Base-by-base conservation (phyloP, 1,284 basidiomycete genomes). In the Sanghuangporus weigelae region DNA sequence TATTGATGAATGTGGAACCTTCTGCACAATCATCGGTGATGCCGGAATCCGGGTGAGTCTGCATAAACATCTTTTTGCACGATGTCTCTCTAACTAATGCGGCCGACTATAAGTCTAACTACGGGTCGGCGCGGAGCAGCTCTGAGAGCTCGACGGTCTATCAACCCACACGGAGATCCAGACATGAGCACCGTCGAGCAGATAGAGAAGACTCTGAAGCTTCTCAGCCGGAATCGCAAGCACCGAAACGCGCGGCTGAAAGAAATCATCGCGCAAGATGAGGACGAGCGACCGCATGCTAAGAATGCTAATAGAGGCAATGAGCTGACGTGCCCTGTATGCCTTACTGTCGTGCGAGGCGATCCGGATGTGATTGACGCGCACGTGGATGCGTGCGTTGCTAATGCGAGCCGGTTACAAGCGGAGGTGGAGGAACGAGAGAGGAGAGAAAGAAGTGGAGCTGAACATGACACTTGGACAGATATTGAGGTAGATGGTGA, bases 331-430 rank as follows among this genome's bases (percentile, higher is more conserved):
- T 92, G 90, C 69, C 90, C 90, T 1, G 82, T 92, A 31, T 92
- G 90, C 71, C 74, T 78, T 50, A 74, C 75, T 57, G 73, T 73
- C 16, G 77, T 90, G 1, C 74, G 73, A 46, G 89, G 89, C 2
- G 89, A 90, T 68, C 75, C 79, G 49, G 90, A 90, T 66, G 84
- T 90, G 12, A 70, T 90, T 4, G 84, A 89, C 68, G 89, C 88
- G 16, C 90, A 92, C 73, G 82, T 92, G 39, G 87, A 92, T 69
- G 78, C 87, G 7, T 92, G 90, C 71, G 71, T 92, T 56, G 83
- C 83, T 10, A 77, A 89, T 68, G 81, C 84, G 69, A 75, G 71
- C 60, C 72, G 79, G 55, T 75, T 76, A 64, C 69, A 76, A 49
- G 81, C 81, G 69, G 77, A 80, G 50, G 74, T 73, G 53, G 67